These are phyloP conservation scores for Ramalina intermedia DNA, from an alignment of 495 filamentous ascomycete genomes.

Conservation along the genomic window DNA sequence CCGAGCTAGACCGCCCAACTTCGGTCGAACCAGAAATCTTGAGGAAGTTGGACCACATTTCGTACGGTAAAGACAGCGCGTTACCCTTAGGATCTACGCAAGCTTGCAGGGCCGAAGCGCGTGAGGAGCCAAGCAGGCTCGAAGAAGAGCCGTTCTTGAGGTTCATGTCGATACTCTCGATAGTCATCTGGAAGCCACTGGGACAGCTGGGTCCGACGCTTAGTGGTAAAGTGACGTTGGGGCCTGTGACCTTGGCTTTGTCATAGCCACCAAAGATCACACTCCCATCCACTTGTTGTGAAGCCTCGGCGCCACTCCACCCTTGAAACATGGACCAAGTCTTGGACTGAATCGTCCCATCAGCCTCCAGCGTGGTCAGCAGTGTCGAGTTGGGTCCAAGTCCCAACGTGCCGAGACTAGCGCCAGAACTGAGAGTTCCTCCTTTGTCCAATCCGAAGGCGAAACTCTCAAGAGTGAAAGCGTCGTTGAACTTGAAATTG, in stretches of 20 bases:
- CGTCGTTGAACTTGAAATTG: conserved; percentile 5
- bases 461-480: conserved; percentile 9
- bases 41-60: conserved; percentile 18
- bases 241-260: conserved; percentile 23
- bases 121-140: conserved; percentile 11
- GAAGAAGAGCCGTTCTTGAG: conserved; percentile 22
- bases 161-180: conserved; percentile 22
- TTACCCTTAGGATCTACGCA: conserved; percentile 17
- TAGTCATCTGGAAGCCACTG: conserved; percentile 21
- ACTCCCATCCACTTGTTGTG: conserved; percentile 22
- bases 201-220: conserved; percentile 12
- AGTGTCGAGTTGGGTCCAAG: conserved; percentile 29
- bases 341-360: conserved; percentile 23
- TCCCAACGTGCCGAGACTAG: conserved; percentile 6
- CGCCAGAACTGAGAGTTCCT: conserved; percentile 7
- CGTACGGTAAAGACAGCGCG: conserved; percentile 13
- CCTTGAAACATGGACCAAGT: conserved; percentile 31
- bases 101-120: conserved; percentile 6
- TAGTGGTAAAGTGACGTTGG: conserved; percentile 18
- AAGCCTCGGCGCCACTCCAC: conserved; percentile 19
- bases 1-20: conserved; percentile 10
- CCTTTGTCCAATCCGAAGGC: conserved; percentile 13
- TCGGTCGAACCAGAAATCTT: conserved; percentile 7
- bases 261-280: conserved; percentile 33
- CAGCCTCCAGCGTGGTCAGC: conserved; percentile 19